A percentile compares a stretch with the other conserved stretches of the same genome.
phyloP scores from a whole-genome alignment of 495 filamentous ascomycete species.

The Neurospora sp. region DNA sequence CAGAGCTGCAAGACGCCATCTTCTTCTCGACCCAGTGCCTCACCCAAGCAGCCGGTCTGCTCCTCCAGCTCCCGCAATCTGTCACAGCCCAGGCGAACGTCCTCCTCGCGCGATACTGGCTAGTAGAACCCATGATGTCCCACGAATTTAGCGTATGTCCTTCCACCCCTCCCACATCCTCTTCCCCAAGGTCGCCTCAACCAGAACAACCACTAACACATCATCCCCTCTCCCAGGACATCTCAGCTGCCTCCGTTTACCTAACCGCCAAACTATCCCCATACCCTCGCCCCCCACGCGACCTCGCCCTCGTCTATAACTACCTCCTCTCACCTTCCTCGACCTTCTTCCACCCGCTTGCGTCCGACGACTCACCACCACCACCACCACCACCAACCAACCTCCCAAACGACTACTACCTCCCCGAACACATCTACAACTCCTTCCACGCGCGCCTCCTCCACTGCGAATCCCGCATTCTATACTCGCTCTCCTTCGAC shows the following conservation, averaged over 20 bases:
- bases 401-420: slow-evolving; percentile 53
- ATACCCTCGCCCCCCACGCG: slow-evolving; percentile 63
- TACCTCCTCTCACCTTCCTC: slow-evolving; percentile 68
- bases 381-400: slow-evolving; percentile 17
- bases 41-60: slow-evolving; percentile 78
- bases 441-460: slow-evolving; percentile 52
- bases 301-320: slow-evolving; percentile 71
- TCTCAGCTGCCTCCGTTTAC: slow-evolving; percentile 74
- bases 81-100: slow-evolving; percentile 82
- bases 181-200: background rate
- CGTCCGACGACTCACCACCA: slow-evolving; percentile 8
- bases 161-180: background rate
- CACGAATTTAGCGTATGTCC: slow-evolving; percentile 38
- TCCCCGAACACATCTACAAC: slow-evolving; percentile 64
- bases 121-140: slow-evolving; percentile 39
- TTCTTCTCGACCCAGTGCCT: slow-evolving; percentile 61
- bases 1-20: slow-evolving; percentile 65
- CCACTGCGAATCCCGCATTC: slow-evolving; percentile 59
- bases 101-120: slow-evolving; percentile 80
- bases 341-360: slow-evolving; percentile 42
- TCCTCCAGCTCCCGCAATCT: slow-evolving; percentile 80
- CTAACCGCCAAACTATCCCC: slow-evolving; percentile 77
- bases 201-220: background rate
- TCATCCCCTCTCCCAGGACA: slow-evolving; percentile 42
- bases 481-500: slow-evolving; percentile 69